These are phyloP conservation scores for Chamaenerion angustifolium DNA, from an alignment of 345 rosid species.

Conservation along the genomic window DNA sequence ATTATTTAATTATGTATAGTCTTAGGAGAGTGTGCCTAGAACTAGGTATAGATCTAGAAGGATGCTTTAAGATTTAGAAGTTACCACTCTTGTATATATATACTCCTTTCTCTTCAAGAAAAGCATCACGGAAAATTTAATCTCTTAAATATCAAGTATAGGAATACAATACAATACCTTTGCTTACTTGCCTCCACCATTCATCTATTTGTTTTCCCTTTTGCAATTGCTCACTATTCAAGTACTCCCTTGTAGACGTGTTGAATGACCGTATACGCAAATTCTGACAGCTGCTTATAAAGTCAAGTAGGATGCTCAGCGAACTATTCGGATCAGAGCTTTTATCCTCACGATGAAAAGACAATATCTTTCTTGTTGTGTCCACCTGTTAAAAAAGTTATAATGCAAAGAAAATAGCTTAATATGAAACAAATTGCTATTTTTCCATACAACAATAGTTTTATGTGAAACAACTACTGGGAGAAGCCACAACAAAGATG, in stretches of 20 bases:
- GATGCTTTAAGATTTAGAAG: too few relatives aligned
- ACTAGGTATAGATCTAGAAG: too few relatives aligned
- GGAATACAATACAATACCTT: slow-evolving; percentile 80
- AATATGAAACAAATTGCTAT: slow-evolving; percentile 4
- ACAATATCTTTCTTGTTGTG: slow-evolving; percentile 73
- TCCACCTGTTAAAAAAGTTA: slow-evolving; percentile 55
- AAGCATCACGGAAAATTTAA: too few relatives aligned
- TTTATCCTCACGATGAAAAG: slow-evolving; percentile 91
- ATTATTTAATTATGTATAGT: too few relatives aligned
- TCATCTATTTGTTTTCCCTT: slow-evolving; percentile 98
- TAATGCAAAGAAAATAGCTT: slow-evolving; percentile 14
- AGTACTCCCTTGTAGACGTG: slow-evolving; percentile 66
- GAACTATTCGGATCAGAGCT: slow-evolving; percentile 81
- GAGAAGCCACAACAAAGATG: slow-evolving; percentile 9
- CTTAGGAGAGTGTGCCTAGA: too few relatives aligned
- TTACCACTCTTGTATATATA: too few relatives aligned
- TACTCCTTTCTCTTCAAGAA: too few relatives aligned
- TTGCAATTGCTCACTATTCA: slow-evolving; percentile 79
- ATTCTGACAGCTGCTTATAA: slow-evolving; percentile 92
- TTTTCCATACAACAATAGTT: too few relatives aligned
- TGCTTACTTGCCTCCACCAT: slow-evolving; percentile 90
- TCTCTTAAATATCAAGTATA: neutral
- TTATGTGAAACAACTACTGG: too few relatives aligned
- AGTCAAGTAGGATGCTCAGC: slow-evolving; percentile 91
- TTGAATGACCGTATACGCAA: slow-evolving; percentile 91